Percentiles rank a stretch among this genome's conserved stretches.
phyloP scores from a whole-genome alignment of 768 basidiomycete species.

The Amanita rubescens region DNA sequence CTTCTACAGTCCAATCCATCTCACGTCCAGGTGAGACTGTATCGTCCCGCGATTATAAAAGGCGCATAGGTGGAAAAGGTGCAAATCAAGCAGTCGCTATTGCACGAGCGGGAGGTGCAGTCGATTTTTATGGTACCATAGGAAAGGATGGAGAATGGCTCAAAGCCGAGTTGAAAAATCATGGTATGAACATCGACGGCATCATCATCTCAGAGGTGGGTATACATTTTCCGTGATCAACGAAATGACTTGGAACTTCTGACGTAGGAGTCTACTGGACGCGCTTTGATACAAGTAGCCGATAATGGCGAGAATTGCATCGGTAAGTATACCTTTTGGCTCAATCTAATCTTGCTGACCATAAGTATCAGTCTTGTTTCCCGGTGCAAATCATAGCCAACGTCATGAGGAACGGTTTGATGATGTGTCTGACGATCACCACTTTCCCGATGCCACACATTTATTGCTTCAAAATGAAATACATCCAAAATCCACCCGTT shows the following conservation, averaged over 20 bases:
- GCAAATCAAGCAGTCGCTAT: constrained; percentile 59
- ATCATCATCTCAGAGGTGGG: constrained; percentile 34
- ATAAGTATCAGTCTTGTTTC: constrained; percentile 38
- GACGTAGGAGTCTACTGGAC: constrained; percentile 42
- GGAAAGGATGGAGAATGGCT: constrained; percentile 49
- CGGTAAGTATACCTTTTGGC: constrained; percentile 27
- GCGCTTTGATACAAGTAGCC: constrained; percentile 55
- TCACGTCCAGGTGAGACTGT: constrained; percentile 54
- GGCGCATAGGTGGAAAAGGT: constrained; percentile 53
- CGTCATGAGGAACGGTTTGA: constrained; percentile 24
- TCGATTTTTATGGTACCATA: constrained; percentile 43
- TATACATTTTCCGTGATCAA: neutral
- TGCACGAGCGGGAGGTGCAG: constrained; percentile 40
- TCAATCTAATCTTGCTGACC: neutral
- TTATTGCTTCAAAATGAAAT: constrained; percentile 59
- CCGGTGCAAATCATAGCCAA: constrained; percentile 48
- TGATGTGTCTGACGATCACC: neutral
- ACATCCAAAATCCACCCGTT: constrained; percentile 32
- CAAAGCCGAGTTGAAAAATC: constrained; percentile 27
- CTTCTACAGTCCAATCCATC: constrained; percentile 38
- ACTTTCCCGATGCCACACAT: constrained; percentile 26
- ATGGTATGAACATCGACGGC: constrained; percentile 33
- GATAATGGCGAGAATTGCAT: constrained; percentile 57
- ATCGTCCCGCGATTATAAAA: constrained; percentile 41
- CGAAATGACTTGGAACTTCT: neutral